A percentile compares a stretch with the other conserved stretches of the same genome.
Conservation (phyloP, 2,329 filamentous ascomycete species). For the Venturia nashicola region DNA sequence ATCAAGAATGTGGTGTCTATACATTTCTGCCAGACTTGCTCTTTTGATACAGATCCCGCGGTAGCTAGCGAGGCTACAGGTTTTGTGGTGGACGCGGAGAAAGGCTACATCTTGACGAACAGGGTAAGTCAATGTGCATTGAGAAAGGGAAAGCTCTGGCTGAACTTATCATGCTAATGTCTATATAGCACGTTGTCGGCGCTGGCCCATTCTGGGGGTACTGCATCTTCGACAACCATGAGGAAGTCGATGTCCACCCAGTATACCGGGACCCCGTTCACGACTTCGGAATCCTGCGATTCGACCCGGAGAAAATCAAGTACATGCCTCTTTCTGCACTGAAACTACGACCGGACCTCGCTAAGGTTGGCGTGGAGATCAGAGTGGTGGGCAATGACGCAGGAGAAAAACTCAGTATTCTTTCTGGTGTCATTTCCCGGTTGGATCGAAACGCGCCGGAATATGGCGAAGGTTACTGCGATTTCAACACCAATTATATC, state of each 20-base stretch:
- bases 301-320: conserved; percentile 90
- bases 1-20: conserved; percentile 97
- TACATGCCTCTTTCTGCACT: conserved; percentile 87
- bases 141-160: not conserved
- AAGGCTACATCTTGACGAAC: conserved; percentile 53
- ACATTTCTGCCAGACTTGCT: conserved; percentile 94
- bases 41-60: conserved; percentile 93
- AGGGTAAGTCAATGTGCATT: conserved; percentile 18
- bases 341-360: conserved; percentile 67
- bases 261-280: conserved; percentile 97
- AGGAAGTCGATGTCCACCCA: conserved; percentile 87
- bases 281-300: conserved; percentile 94
- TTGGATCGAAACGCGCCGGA: conserved; percentile 94
- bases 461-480: conserved; percentile 94
- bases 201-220: conserved; percentile 96
- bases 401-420: conserved; percentile 93
- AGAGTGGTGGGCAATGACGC: conserved; percentile 97
- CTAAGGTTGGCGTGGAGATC: conserved; percentile 78
- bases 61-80: conserved; percentile 92
- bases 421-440: conserved; percentile 93
- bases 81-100: conserved; percentile 91
- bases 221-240: conserved; percentile 97
- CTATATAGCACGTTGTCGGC: conserved; percentile 68
- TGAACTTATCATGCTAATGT: conserved; percentile 15
- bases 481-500: conserved; percentile 95